Evolutionary conservation across 2,329 filamentous ascomycete genomes (phyloP), one percentile per base, ranked within the genome.

Genomic region (Berkeleyomyces basicola): DNA sequence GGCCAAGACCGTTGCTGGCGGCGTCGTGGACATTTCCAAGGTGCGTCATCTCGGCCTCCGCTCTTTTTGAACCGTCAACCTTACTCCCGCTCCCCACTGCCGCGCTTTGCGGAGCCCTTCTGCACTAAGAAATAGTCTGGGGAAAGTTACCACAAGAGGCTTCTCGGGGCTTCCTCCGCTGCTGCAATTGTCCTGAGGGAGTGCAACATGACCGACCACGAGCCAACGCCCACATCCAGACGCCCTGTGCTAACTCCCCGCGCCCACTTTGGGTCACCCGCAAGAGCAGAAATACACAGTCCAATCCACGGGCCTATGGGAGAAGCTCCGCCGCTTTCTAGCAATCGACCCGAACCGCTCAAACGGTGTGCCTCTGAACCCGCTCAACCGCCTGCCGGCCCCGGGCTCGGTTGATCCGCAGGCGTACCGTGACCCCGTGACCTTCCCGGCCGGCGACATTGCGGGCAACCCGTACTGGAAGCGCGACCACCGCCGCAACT

Each of bases 331-430:
- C 73, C 83, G 84, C 68, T 72, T 86, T 69, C 75, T 96, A 68
- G 83, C 90, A 68, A 77, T 99, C 70, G 92, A 96, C 73, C 82
- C 90, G 43, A 84, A 88, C 71, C 91, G 93, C 67, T 96, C 91
- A 68, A 90, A 87, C 70, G 93, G 93, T 74, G 78, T 99, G 23
- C 93, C 93, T 57, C 78, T 99, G 70, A 97, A 97, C 81, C 85
- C 90, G 47, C 86, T 91, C 78, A 96, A 82, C 82, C 91, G 93
- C 69, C 86, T 88, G 75, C 93, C 93, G 65, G 76, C 91, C 3
- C 70, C 70, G 6, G 74, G 79, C 64, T 68, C 73, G 60, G 61
- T 70, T 65, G 68, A 76, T 66, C 69, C 75, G 64, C 67, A 74
- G 62, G 65, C 71, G 46, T 67, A 72, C 67, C 68, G 73, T 64